Conservation (phyloP, 75 land plant genomes). For the Ceratopteris richardii region DNA sequence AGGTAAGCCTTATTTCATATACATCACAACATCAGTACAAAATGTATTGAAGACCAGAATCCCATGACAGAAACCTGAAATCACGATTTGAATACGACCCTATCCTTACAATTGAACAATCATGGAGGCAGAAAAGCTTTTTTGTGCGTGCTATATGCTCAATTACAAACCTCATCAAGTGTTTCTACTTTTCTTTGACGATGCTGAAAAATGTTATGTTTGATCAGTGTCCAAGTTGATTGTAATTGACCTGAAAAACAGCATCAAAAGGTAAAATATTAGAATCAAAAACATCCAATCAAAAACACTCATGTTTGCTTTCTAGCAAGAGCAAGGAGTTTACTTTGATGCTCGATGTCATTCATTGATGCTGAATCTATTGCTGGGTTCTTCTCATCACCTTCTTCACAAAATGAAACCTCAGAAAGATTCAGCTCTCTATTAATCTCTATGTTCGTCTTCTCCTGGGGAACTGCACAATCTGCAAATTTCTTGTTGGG, state of each 20-base stretch:
- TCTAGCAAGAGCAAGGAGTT: background rate
- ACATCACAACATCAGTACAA: too few relatives aligned
- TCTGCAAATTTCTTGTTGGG: conserved; percentile 64
- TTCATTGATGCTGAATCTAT: conserved; percentile 18
- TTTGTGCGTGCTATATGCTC: too few relatives aligned
- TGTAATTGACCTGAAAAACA: conserved; percentile 7
- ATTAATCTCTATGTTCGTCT: conserved; percentile 76
- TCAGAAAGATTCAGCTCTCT: conserved; percentile 75
- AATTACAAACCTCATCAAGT: conserved; percentile 60
- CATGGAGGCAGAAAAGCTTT: too few relatives aligned
- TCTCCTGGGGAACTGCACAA: conserved; percentile 86
- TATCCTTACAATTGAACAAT: too few relatives aligned
- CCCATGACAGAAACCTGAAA: too few relatives aligned
- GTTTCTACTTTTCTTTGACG: conserved; percentile 60
- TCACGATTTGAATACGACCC: too few relatives aligned
- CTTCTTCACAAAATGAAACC: conserved; percentile 46
- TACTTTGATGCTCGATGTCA: conserved; percentile 18
- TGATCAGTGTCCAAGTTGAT: conserved; percentile 49
- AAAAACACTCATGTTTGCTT: background rate
- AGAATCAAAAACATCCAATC: background rate
- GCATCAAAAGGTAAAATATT: background rate
- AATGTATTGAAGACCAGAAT: too few relatives aligned
- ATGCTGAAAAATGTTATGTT: conserved; percentile 61
- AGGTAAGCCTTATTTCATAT: too few relatives aligned
- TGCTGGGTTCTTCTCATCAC: conserved; percentile 23